Evolutionary conservation across 805 yeast species (phyloP).

Genomic region (Metschnikowia kofuensis): DNA sequence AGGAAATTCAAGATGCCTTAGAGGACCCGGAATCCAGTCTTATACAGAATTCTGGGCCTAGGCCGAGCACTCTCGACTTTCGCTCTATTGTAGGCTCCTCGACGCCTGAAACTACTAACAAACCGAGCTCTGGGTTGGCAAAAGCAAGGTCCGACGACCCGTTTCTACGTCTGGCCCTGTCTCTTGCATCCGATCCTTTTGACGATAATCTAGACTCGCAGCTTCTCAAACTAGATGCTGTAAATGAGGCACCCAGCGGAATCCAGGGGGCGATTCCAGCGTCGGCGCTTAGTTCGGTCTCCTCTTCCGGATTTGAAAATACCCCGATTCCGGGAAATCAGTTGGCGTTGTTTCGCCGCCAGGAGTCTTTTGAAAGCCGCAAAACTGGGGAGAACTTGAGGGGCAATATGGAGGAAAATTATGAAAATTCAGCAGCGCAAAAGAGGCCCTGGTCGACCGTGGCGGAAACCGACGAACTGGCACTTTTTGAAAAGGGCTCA

Average conservation of each 20-base stretch:
- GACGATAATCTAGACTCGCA: conserved; percentile 25
- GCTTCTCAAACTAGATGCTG: conserved; percentile 9
- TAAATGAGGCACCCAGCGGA: not conserved
- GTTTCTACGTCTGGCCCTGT: conserved; percentile 9
- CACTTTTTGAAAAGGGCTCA: not conserved
- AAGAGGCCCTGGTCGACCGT: too few species aligned
- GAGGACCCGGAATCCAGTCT: not conserved
- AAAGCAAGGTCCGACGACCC: not conserved
- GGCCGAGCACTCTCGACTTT: not conserved
- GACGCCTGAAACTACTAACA: conserved; percentile 1
- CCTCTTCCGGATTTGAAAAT: conserved; percentile 2
- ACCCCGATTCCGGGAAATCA: conserved; percentile 15
- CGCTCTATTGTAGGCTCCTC: conserved; percentile 4
- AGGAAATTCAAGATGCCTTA: not conserved
- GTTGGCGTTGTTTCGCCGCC: conserved; percentile 9
- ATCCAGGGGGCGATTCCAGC: not conserved
- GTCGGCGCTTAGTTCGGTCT: not conserved
- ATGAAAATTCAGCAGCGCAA: too few species aligned
- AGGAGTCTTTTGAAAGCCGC: not conserved
- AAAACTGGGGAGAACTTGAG: too few species aligned
- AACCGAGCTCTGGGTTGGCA: not conserved
- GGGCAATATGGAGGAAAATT: too few species aligned
- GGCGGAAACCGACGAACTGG: too few species aligned
- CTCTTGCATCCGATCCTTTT: conserved; percentile 24
- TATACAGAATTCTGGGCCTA: not conserved